phyloP scores from a whole-genome alignment of 1,284 basidiomycete genomes.

The Moesziomyces globuligerus region DNA sequence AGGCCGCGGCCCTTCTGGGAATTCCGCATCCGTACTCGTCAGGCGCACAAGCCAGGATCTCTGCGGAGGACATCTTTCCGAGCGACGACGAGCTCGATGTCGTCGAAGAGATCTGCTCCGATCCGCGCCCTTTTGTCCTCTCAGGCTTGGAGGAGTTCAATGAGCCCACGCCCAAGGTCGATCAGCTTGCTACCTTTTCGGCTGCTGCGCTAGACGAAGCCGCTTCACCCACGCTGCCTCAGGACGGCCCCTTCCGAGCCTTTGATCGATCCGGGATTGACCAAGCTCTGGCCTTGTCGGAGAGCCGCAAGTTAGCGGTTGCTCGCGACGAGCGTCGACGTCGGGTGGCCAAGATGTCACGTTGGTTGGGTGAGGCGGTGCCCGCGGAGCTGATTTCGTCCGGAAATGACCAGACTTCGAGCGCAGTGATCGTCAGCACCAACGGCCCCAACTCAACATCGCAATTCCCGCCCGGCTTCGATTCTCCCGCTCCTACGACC shows the following conservation, averaged over 20 bases:
- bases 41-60: not conserved
- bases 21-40: constrained; percentile 39
- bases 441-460: not conserved
- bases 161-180: constrained; percentile 29
- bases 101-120: not conserved
- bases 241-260: constrained; percentile 25
- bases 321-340: constrained; percentile 49
- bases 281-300: constrained; percentile 22
- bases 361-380: constrained; percentile 56
- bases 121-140: constrained; percentile 12
- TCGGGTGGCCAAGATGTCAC: constrained; percentile 53
- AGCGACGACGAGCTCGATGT: constrained; percentile 16
- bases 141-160: constrained; percentile 32
- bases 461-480: constrained; percentile 10
- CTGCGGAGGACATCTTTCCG: constrained; percentile 12
- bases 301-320: constrained; percentile 28
- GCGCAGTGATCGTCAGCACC: constrained; percentile 26
- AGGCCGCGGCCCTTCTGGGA: constrained; percentile 39
- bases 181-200: constrained; percentile 33
- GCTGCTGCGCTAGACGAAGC: constrained; percentile 36
- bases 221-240: constrained; percentile 36
- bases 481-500: constrained; percentile 2
- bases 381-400: constrained; percentile 42
- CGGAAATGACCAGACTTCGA: constrained; percentile 1
- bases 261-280: constrained; percentile 20